Percentiles rank a stretch among this genome's conserved stretches.
Conservation (phyloP, 768 basidiomycete genomes). For the Boletales sp. region DNA sequence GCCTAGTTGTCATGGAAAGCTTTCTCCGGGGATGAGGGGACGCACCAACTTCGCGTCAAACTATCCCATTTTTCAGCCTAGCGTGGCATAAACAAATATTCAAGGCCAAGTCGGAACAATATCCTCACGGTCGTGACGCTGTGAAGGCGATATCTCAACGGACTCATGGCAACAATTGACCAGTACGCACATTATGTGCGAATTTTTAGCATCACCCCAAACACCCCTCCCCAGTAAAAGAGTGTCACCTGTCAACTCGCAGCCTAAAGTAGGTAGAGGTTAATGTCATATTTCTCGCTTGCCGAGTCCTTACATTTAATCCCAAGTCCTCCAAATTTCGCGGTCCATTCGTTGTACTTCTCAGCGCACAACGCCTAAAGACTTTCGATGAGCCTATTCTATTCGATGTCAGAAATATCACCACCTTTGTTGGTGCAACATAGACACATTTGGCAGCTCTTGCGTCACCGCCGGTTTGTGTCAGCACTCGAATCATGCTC, state of each 20-base stretch:
- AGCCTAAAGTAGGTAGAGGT: conserved; percentile 45
- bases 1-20: conserved; percentile 4
- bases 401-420: not conserved
- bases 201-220: conserved; percentile 71
- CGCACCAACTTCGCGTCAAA: conserved; percentile 86
- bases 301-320: conserved; percentile 57
- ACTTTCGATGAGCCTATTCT: not conserved
- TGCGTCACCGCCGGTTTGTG: conserved; percentile 33
- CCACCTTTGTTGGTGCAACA: conserved; percentile 88
- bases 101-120: not conserved
- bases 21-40: not conserved
- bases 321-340: conserved; percentile 73
- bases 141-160: conserved; percentile 2
- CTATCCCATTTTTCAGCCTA: conserved; percentile 98
- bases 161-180: not conserved
- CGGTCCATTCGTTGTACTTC: conserved; percentile 76
- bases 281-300: not conserved
- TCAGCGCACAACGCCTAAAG: conserved; percentile 83
- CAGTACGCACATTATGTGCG: conserved; percentile 71
- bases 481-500: conserved; percentile 74
- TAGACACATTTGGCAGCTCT: conserved; percentile 74
- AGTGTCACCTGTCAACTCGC: conserved; percentile 92
- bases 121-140: conserved; percentile 74
- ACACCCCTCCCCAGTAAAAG: conserved; percentile 58
- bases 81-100: not conserved